Percentiles rank a stretch among this genome's conserved stretches.
phyloP scores from a whole-genome alignment of 805 yeast genomes.

The Saccharomycopsis selenospora region DNA sequence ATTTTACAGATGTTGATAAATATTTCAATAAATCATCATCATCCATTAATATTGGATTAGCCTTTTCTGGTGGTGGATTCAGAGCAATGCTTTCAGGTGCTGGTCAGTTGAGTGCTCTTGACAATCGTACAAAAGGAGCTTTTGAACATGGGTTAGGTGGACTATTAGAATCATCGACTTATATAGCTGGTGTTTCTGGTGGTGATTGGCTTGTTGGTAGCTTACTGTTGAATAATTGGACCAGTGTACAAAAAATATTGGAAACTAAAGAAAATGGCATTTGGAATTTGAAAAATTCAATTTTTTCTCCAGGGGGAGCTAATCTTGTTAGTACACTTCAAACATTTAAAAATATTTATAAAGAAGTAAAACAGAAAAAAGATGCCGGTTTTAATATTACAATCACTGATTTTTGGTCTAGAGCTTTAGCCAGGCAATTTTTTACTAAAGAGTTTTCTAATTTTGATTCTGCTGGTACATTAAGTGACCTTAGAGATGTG shows the following conservation, averaged over 20 bases:
- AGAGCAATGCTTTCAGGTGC: constrained; percentile 85
- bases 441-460: constrained; percentile 41
- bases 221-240: constrained; percentile 61
- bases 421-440: constrained; percentile 56
- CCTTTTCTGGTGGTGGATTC: constrained; percentile 84
- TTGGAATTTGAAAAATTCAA: constrained; percentile 63
- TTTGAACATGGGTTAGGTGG: constrained; percentile 62
- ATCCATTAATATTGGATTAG: constrained; percentile 50
- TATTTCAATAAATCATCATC: constrained; percentile 31
- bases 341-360: constrained; percentile 33
- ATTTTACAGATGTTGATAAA: constrained; percentile 32
- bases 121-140: constrained; percentile 55
- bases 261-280: constrained; percentile 34
- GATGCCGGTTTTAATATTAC: constrained; percentile 50
- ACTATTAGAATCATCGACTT: constrained; percentile 59
- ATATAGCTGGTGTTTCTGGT: constrained; percentile 73
- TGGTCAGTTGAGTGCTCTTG: constrained; percentile 73
- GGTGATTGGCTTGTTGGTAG: constrained; percentile 78
- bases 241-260: constrained; percentile 56
- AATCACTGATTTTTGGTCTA: constrained; percentile 59
- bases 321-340: constrained; percentile 39
- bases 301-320: constrained; percentile 57
- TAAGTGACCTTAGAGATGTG: constrained; percentile 50
- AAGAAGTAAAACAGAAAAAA: constrained; percentile 38
- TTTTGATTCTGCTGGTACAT: constrained; percentile 56